A percentile compares a stretch with the other conserved stretches of the same genome.
Conservation (phyloP, 306 rosid species). For the Lathyrus tuberosus region DNA sequence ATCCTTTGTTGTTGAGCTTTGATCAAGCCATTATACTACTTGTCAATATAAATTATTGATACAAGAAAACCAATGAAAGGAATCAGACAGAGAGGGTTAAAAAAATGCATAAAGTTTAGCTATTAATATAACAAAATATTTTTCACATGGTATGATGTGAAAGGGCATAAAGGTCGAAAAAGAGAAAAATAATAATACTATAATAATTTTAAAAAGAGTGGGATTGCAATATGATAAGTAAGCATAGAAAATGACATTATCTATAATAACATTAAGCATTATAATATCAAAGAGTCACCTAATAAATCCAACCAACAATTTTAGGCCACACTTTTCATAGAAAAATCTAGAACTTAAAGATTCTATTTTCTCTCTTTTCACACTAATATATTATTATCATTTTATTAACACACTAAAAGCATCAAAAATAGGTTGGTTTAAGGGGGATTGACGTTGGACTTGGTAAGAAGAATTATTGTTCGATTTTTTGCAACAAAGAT, state of each 20-base stretch:
- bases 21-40: background rate
- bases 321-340: conserved; percentile 64
- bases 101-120: conserved; percentile 8
- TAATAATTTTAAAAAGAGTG: conserved; percentile 18
- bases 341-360: conserved; percentile 58
- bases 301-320: conserved; percentile 50
- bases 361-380: conserved; percentile 35
- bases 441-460: too few species aligned
- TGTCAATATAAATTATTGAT: background rate
- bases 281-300: conserved; percentile 20
- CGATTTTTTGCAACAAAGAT: too few species aligned
- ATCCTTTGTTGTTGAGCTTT: conserved; percentile 11
- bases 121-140: conserved; percentile 39
- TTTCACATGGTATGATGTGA: conserved; percentile 25
- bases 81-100: background rate
- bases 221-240: conserved; percentile 30
- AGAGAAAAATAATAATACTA: conserved; percentile 29
- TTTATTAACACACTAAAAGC: background rate
- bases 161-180: conserved; percentile 20
- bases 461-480: too few species aligned
- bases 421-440: background rate
- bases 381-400: background rate
- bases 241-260: conserved; percentile 41
- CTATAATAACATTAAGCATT: conserved; percentile 2
- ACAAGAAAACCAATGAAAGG: background rate